Evolutionary conservation across 2,329 filamentous ascomycete species (phyloP).

Genomic region (Diaporthe caulivora): DNA sequence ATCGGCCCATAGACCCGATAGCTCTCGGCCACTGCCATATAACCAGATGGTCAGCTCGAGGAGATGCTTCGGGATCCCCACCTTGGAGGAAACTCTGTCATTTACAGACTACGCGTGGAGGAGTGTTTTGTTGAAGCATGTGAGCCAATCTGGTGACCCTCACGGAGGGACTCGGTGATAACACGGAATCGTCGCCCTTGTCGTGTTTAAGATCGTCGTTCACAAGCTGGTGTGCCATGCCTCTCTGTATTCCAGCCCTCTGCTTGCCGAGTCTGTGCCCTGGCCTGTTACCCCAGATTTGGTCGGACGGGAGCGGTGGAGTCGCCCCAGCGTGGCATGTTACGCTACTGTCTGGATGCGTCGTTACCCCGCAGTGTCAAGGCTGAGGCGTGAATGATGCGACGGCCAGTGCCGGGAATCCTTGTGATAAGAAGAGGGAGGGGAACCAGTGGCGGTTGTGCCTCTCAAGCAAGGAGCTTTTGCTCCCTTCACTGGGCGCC

Average conservation of each 20-base stretch:
- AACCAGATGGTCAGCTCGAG: not conserved
- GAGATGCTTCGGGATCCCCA: slow-evolving; percentile 19
- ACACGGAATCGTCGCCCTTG: slow-evolving; percentile 3
- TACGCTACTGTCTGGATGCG: slow-evolving; percentile 11
- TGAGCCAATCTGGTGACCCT: not conserved
- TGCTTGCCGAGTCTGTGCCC: slow-evolving; percentile 5
- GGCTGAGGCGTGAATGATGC: slow-evolving; percentile 13
- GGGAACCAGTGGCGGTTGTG: not conserved
- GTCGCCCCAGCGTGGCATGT: slow-evolving; percentile 22
- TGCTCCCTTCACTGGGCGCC: not conserved
- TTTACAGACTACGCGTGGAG: too few species aligned
- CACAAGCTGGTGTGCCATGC: not conserved
- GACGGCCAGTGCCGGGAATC: slow-evolving; percentile 6
- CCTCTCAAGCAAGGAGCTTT: not conserved
- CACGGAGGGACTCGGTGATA: slow-evolving; percentile 17
- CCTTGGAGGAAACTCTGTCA: not conserved
- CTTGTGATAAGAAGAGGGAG: not conserved
- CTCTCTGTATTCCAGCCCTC: not conserved
- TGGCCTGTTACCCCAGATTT: slow-evolving; percentile 33
- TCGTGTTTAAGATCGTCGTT: not conserved
- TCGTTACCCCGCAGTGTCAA: slow-evolving; percentile 25
- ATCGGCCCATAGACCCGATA: not conserved
- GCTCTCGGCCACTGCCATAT: not conserved
- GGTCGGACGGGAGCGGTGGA: slow-evolving; percentile 34
- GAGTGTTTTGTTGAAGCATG: not conserved